Base-by-base conservation (phyloP, 2,329 filamentous ascomycete species). In the Scopulariopsis brevicaulis region DNA sequence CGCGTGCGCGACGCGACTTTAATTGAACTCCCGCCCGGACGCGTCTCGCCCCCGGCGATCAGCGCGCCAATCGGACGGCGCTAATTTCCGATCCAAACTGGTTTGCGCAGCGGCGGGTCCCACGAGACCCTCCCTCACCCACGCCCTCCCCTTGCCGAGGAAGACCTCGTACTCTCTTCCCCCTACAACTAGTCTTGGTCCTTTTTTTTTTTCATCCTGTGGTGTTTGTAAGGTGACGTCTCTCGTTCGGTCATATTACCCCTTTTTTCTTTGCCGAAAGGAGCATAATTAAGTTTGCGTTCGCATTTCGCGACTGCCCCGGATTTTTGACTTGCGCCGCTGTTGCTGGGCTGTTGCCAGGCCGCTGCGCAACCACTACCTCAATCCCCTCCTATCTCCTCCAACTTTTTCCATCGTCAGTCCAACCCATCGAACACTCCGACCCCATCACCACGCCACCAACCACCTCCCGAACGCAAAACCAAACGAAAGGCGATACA, bases 1-100 rank as follows among this genome's bases (percentile, higher is more conserved):
- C 54, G 54, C 54, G 54, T 43, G 22, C 18, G 20, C 40, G 43
- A 56, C 54, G 54, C 54, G 54, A 56, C 2, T 56, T 56, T 56
- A 51, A 51, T 56, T 56, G 40, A 50, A 24, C 1, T 51, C 43
- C 20, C 35, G 15, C 25, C 24, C 40, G 18, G 20, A 40, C 54
- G 40, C 53, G 48, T 48, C 25, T 28, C 46, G 25, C 25, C 34
- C 40, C 54, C 35, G 12, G 40, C 35, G 35, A 25, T 28, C 4
- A 43, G 34, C 25, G 3, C 18, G 24, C 54, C 54, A 56, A 56
- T 56, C 34, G 34, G 40, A 51, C 6, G 7, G 43, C 20, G n/a
- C 20, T 3, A 50, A 24, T 50, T 50, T 50, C 46, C 46, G 20
- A 50, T 8, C 18, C n/a, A n/a, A 18, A 14, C 18, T 6, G 11